phyloP scores from a whole-genome alignment of 139 green algal genomes.

The Microglena sp. region DNA sequence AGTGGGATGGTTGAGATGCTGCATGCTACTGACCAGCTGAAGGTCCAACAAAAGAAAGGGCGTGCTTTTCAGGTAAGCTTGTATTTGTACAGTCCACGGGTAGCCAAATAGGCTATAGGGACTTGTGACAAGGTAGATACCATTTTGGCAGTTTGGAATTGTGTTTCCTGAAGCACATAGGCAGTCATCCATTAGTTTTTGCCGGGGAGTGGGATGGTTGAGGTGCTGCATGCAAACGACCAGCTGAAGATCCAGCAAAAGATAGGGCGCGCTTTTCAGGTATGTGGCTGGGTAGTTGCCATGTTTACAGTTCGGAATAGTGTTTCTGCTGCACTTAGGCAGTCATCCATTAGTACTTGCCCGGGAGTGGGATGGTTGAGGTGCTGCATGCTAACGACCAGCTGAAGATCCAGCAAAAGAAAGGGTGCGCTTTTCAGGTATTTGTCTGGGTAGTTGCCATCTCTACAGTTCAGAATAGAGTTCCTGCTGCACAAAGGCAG shows the following conservation, averaged over 20 bases:
- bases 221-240: slow-evolving; percentile 51
- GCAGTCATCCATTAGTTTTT: too few species aligned
- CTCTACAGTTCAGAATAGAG: too few species aligned
- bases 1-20: slow-evolving; percentile 39
- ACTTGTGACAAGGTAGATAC: not conserved
- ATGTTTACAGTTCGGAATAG: not conserved
- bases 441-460: not conserved
- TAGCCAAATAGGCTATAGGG: not conserved
- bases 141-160: not conserved
- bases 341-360: not conserved
- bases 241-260: slow-evolving; percentile 46
- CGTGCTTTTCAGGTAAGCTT: slow-evolving; percentile 4
- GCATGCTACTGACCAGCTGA: slow-evolving; percentile 53
- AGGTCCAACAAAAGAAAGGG: slow-evolving; percentile 38
- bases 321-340: not conserved
- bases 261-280: slow-evolving; percentile 22
- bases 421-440: slow-evolving; percentile 20
- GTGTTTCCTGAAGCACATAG: too few species aligned
- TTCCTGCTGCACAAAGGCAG: not conserved
- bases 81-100: not conserved
- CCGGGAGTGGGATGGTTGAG: slow-evolving; percentile 24
- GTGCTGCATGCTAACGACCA: slow-evolving; percentile 56
- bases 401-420: slow-evolving; percentile 39
- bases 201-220: slow-evolving; percentile 20
- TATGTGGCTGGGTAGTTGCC: not conserved